Percentiles rank a stretch among this genome's conserved stretches.
These are phyloP conservation scores for Cadophora gregata DNA, from an alignment of 2,329 filamentous ascomycete species.

Conservation along the genomic window DNA sequence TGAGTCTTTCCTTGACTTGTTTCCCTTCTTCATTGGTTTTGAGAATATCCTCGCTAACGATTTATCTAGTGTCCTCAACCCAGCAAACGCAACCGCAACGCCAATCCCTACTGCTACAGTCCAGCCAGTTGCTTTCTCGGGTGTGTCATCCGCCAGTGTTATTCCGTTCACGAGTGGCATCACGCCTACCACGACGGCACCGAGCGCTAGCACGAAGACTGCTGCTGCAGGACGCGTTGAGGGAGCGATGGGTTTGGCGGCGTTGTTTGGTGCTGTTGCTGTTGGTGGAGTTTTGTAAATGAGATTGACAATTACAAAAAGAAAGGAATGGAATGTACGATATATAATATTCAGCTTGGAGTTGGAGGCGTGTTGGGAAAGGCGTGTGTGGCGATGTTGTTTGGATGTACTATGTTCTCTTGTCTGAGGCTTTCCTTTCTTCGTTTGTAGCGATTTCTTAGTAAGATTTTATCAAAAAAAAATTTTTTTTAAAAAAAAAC, in stretches of 20 bases:
- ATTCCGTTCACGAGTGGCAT: constrained; percentile 63
- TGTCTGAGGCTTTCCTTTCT: too few species aligned
- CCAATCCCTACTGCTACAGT: constrained; percentile 50
- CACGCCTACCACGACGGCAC: constrained; percentile 48
- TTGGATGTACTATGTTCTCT: too few species aligned
- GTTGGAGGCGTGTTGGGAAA: too few species aligned
- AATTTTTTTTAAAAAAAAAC: too few species aligned
- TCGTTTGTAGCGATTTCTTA: too few species aligned
- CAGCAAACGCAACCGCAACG: constrained; percentile 49
- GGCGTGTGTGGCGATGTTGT: too few species aligned
- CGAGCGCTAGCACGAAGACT: constrained; percentile 26
- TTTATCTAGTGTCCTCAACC: constrained; percentile 59
- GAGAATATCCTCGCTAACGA: not conserved
- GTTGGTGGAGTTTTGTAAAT: not conserved
- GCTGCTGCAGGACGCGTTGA: constrained; percentile 11
- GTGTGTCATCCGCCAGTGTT: constrained; percentile 54
- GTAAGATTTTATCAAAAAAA: too few species aligned
- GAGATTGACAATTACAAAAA: too few species aligned
- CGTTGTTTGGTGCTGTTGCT: not conserved
- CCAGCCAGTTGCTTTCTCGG: constrained; percentile 56
- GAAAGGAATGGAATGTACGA: not conserved
- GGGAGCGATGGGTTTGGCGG: constrained; percentile 5
- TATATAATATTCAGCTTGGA: too few species aligned
- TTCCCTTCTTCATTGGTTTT: not conserved
- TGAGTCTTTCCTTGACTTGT: constrained; percentile 44